Evolutionary conservation across 495 filamentous ascomycete species (phyloP).

Genomic region (Podospora pseudoanserina): DNA sequence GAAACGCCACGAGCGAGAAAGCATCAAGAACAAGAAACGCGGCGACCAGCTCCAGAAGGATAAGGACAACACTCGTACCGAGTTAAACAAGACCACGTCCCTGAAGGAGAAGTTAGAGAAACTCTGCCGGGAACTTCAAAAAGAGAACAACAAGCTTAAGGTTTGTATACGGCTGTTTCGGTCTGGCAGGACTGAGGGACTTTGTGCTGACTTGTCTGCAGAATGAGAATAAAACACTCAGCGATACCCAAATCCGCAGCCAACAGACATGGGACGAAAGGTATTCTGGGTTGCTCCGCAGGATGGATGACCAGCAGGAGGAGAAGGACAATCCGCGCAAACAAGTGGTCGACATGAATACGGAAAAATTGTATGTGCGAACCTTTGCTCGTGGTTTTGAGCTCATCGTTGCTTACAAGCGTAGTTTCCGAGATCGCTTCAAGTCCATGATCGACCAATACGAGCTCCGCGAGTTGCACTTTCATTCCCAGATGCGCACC

Average conservation of each 20-base stretch:
- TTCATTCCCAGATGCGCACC: slow-evolving; percentile 79
- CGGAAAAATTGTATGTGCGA: slow-evolving; percentile 77
- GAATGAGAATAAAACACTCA: slow-evolving; percentile 87
- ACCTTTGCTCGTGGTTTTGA: slow-evolving; percentile 2
- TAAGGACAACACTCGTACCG: slow-evolving; percentile 80
- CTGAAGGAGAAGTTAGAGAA: slow-evolving; percentile 96
- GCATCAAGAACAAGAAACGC: slow-evolving; percentile 91
- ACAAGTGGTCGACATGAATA: slow-evolving; percentile 71
- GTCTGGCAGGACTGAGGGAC: not conserved
- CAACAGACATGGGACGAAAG: slow-evolving; percentile 81
- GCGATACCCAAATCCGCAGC: slow-evolving; percentile 76
- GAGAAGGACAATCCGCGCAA: slow-evolving; percentile 72
- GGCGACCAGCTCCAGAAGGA: slow-evolving; percentile 95
- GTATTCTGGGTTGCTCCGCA: slow-evolving; percentile 66
- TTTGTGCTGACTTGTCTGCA: slow-evolving; percentile 43
- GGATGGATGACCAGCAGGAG: slow-evolving; percentile 76
- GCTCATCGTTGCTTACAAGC: slow-evolving; percentile 25
- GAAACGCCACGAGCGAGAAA: slow-evolving; percentile 90
- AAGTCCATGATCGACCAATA: slow-evolving; percentile 94
- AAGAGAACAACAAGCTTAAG: slow-evolving; percentile 97
- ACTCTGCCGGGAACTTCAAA: slow-evolving; percentile 83
- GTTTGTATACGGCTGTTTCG: slow-evolving; percentile 39
- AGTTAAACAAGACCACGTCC: slow-evolving; percentile 79
- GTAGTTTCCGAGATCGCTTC: slow-evolving; percentile 81
- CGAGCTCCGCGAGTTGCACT: slow-evolving; percentile 88